Base-by-base conservation (phyloP, 1,284 basidiomycete genomes). In the Heterobasidion annosum region DNA sequence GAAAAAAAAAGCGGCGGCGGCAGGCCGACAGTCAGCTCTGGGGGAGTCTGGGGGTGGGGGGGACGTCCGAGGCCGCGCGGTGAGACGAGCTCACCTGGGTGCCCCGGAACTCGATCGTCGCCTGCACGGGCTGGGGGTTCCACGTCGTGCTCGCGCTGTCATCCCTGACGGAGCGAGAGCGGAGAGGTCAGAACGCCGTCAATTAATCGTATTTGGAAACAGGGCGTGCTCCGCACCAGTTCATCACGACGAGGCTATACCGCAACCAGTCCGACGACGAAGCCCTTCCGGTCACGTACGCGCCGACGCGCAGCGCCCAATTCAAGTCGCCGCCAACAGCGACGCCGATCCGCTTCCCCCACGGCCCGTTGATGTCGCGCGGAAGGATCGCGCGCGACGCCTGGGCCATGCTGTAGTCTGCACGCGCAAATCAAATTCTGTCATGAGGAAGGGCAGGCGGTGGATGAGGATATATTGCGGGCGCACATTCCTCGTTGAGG, bases 361-460 rank as follows among this genome's bases (percentile, higher is more conserved):
- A 87, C 0, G 85, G 83, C 1, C 88, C 87, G 2, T 79, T 82
- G 0, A 63, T 62, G 52, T 89, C 87, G 52, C 79, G 78, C 0
- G 87, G 88, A 16, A 85, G 70, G 58, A 86, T 76, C 0, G 84
- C 87, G 62, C 86, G 86, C 18, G 83, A 84, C 0, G 81, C 81
- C 55, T 89, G 86, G 1, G 83, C 85, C 79, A 88, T 84, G 0
- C 81, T 68, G 57, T 86, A 89, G 67, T 84, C 87, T 85, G 57
- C 16, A 1, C 10, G 13, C 25, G 5, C 46, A 45, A 16, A 35
- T 15, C 46, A 45, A 16, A 35, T 15, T 12, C n/a, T 47, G 3
- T 15, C 2, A 32, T 47, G 25, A 16, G 45, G 3, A 35, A 35
- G 3, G 4, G 45, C 16, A 18, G 13, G n/a, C 2, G 2, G 45